Conservation (phyloP, 768 basidiomycete genomes). For the Psilocybe cyanescens region DNA sequence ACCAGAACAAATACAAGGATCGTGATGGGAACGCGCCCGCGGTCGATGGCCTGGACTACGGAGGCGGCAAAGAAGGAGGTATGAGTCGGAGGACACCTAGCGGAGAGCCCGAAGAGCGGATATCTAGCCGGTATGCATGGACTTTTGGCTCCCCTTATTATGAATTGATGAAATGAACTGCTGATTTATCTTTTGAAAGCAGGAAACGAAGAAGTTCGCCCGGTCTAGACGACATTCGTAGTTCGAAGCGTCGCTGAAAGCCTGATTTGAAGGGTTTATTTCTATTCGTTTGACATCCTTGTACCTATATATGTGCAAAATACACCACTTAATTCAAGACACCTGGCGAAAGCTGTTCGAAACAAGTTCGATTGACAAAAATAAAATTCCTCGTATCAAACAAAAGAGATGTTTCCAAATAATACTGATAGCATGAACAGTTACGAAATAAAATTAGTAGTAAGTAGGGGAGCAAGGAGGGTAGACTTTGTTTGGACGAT, state of each 20-base stretch:
- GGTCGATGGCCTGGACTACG: constrained; percentile 89
- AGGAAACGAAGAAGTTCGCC: constrained; percentile 81
- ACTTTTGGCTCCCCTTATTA: not conserved
- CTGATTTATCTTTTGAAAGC: not conserved
- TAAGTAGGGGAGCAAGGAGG: constrained; percentile 9
- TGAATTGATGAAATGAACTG: too few species aligned
- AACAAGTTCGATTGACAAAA: not conserved
- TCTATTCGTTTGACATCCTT: constrained; percentile 5
- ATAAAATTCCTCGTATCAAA: constrained; percentile 1
- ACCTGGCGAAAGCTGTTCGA: not conserved
- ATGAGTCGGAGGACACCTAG: constrained; percentile 60
- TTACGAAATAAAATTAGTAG: constrained; percentile 19
- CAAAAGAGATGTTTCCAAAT: constrained; percentile 5
- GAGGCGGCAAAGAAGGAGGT: constrained; percentile 44
- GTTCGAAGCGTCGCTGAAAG: constrained; percentile 70
- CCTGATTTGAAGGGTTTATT: constrained; percentile 6
- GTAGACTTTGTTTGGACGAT: not conserved
- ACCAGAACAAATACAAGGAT: constrained; percentile 91
- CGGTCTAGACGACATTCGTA: constrained; percentile 66
- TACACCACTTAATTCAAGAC: constrained; percentile 16
- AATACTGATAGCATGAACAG: constrained; percentile 8
- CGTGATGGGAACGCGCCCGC: constrained; percentile 84
- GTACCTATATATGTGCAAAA: constrained; percentile 23
- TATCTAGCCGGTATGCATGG: constrained; percentile 53
- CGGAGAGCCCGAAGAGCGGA: constrained; percentile 70